These are phyloP conservation scores for Pythium aquatile DNA, from an alignment of 352 stramenopile species.

Conservation along the genomic window DNA sequence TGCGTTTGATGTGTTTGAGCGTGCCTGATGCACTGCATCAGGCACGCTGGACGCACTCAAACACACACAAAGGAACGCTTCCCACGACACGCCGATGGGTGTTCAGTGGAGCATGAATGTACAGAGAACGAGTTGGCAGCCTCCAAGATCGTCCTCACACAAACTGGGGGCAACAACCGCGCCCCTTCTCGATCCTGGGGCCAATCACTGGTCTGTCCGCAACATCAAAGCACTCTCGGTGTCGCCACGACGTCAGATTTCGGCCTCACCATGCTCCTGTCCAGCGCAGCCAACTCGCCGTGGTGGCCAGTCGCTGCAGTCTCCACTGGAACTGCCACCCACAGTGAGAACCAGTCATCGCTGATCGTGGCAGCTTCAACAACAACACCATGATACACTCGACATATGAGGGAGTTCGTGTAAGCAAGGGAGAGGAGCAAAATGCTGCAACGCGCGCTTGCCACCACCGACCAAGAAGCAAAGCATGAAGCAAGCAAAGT, in stretches of 20 bases:
- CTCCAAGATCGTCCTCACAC: background rate
- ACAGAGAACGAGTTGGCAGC: background rate
- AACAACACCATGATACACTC: background rate
- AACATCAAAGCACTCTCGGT: no score
- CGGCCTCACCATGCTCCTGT: background rate
- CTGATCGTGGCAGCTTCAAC: slow-evolving; percentile 2
- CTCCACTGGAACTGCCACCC: background rate
- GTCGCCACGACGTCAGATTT: background rate
- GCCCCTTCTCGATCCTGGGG: background rate
- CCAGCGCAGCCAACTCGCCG: background rate
- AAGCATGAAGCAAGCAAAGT: background rate
- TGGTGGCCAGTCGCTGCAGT: slow-evolving; percentile 2
- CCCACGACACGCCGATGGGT: background rate
- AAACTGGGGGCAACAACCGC: background rate
- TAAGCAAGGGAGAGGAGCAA: background rate
- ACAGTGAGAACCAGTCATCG: slow-evolving; percentile 1
- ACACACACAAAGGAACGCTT: background rate
- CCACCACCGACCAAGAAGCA: background rate
- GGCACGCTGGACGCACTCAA: no score
- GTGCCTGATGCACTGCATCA: no score
- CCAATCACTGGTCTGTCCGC: background rate
- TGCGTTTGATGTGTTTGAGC: no score
- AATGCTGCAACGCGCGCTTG: background rate
- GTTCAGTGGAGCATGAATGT: background rate
- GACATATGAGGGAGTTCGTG: background rate